Evolutionary conservation across 331 rosid genomes (phyloP).

Genomic region (Rosa hybrid): DNA sequence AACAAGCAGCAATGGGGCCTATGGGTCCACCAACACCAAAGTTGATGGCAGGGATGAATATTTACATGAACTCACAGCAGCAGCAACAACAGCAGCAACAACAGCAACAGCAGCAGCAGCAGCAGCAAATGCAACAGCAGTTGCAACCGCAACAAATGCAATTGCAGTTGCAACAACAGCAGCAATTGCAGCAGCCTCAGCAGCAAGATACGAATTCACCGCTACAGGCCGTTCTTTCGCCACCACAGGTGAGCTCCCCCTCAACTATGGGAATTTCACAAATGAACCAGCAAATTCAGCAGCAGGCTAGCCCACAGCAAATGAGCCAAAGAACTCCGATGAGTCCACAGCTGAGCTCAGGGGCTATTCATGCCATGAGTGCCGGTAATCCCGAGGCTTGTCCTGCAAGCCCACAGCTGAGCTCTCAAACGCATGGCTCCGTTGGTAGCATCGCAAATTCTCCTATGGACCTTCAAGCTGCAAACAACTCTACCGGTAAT

Average conservation of each 20-base stretch:
- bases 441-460: constrained; percentile 79
- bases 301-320: constrained; percentile 87
- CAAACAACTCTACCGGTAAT: constrained; percentile 68
- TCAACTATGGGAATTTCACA: constrained; percentile 81
- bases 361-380: constrained; percentile 80
- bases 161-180: constrained; percentile 27
- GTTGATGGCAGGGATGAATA: constrained; percentile 56
- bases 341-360: constrained; percentile 96
- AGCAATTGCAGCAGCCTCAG: constrained; percentile 47
- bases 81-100: constrained; percentile 43
- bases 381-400: constrained; percentile 90
- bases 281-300: constrained; percentile 65
- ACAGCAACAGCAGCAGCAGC: constrained; percentile 38
- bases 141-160: constrained; percentile 38
- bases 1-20: constrained; percentile 56
- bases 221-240: constrained; percentile 78
- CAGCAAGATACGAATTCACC: constrained; percentile 73
- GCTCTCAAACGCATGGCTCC: constrained; percentile 91
- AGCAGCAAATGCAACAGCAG: constrained; percentile 37
- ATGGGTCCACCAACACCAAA: constrained; percentile 98
- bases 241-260: constrained; percentile 90
- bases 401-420: constrained; percentile 96
- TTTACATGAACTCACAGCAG: constrained; percentile 74
- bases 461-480: constrained; percentile 93
- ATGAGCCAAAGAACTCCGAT: constrained; percentile 91